Percentiles rank a stretch among this genome's conserved stretches.
phyloP scores from a whole-genome alignment of 345 rosid species.

The Leavenworthia alabamica region DNA sequence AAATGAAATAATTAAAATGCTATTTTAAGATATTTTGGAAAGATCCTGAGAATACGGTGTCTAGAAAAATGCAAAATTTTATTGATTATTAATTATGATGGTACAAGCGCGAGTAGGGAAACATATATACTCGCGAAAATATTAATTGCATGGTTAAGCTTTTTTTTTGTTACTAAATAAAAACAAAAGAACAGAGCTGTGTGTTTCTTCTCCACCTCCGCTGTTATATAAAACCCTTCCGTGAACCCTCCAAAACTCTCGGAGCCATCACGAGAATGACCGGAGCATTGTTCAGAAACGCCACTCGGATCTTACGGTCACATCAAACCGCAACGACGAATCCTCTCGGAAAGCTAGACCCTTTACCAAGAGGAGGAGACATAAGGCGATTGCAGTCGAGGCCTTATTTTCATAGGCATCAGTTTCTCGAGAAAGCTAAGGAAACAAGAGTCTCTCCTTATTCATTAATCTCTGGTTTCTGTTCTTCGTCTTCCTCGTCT shows the following conservation, averaged over 20 bases:
- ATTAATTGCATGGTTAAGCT: neutral
- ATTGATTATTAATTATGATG: neutral
- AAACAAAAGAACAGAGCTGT: neutral
- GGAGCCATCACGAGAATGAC: slow-evolving; percentile 32
- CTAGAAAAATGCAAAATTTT: neutral
- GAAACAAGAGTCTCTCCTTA: slow-evolving; percentile 24
- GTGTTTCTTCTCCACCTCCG: neutral
- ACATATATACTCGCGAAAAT: slow-evolving; percentile 8
- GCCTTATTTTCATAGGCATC: slow-evolving; percentile 39
- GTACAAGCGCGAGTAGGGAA: slow-evolving; percentile 9
- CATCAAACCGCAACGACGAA: neutral
- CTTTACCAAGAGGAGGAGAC: slow-evolving; percentile 3
- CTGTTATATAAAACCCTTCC: slow-evolving; percentile 16
- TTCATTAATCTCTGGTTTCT: slow-evolving; percentile 24
- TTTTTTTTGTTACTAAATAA: neutral
- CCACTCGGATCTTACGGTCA: slow-evolving; percentile 22
- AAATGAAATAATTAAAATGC: neutral
- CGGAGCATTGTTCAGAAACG: slow-evolving; percentile 34
- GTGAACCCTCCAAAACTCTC: slow-evolving; percentile 19
- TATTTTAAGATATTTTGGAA: neutral
- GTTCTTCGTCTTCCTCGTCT: slow-evolving; percentile 27
- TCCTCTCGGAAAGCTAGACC: neutral
- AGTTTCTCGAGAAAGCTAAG: slow-evolving; percentile 33
- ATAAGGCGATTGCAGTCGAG: slow-evolving; percentile 29
- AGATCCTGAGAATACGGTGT: neutral